phyloP scores from a whole-genome alignment of 805 yeast genomes.

The Monosporozyma yasuniensis region DNA sequence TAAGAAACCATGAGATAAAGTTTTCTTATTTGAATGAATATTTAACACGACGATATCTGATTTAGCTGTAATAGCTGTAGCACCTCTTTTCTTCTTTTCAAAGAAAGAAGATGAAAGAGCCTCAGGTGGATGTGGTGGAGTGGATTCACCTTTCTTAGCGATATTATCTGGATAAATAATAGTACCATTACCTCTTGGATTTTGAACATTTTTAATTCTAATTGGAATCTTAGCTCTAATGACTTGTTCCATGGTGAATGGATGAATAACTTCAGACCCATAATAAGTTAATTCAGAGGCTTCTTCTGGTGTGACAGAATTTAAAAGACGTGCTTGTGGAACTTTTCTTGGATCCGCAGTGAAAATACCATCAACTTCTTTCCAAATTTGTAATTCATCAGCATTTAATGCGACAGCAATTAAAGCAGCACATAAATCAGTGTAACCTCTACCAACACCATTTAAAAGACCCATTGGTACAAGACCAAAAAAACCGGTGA shows the following conservation, averaged over 20 bases:
- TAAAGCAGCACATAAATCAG: slow-evolving; percentile 95
- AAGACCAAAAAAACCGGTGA: slow-evolving; percentile 91
- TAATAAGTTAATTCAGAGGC: slow-evolving; percentile 97
- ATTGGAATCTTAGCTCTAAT: slow-evolving; percentile 93
- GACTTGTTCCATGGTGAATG: slow-evolving; percentile 98
- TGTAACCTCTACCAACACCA: slow-evolving; percentile 95
- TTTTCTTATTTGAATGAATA: slow-evolving; percentile 88
- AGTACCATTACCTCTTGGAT: slow-evolving; percentile 89
- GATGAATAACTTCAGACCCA: slow-evolving; percentile 97
- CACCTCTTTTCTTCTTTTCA: slow-evolving; percentile 50
- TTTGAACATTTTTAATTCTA: slow-evolving; percentile 90
- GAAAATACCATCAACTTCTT: slow-evolving; percentile 97
- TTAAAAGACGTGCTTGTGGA: slow-evolving; percentile 73
- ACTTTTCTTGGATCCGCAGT: slow-evolving; percentile 98
- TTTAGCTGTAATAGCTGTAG: slow-evolving; percentile 94
- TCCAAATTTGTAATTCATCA: slow-evolving; percentile 95
- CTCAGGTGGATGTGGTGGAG: slow-evolving; percentile 94
- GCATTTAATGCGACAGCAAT: slow-evolving; percentile 89
- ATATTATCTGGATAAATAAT: slow-evolving; percentile 87
- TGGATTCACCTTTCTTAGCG: slow-evolving; percentile 74
- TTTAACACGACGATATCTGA: slow-evolving; percentile 85
- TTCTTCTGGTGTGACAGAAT: slow-evolving; percentile 93
- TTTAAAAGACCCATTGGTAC: slow-evolving; percentile 93
- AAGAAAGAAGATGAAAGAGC: slow-evolving; percentile 41
- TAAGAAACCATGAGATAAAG: slow-evolving; percentile 87